Evolutionary conservation across 306 rosid species (phyloP).

Genomic region (Vigna nakashimae): DNA sequence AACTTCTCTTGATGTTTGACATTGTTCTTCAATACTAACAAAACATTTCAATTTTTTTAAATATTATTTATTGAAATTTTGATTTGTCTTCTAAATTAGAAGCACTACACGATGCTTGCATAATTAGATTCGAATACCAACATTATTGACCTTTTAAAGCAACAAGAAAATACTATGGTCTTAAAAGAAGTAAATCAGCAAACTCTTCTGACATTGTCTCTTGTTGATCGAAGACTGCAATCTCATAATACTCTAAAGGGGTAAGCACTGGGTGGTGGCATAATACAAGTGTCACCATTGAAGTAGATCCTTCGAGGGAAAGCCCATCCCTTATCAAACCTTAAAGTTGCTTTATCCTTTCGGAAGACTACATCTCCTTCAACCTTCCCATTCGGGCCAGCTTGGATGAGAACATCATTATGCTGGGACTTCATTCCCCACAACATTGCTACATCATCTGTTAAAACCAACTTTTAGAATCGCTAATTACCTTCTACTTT

Average conservation of each 20-base stretch:
- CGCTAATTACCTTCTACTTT: neutral
- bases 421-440: slow-evolving; percentile 82
- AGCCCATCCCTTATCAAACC: slow-evolving; percentile 87
- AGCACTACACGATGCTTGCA: neutral
- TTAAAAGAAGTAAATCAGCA: neutral
- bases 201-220: neutral
- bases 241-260: slow-evolving; percentile 41
- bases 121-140: neutral
- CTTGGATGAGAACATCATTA: slow-evolving; percentile 76
- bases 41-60: no score
- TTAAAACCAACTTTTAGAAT: slow-evolving; percentile 29
- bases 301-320: slow-evolving; percentile 81
- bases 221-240: neutral
- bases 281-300: slow-evolving; percentile 85
- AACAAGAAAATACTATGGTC: neutral
- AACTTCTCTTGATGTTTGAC: no score
- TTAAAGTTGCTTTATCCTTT: slow-evolving; percentile 67
- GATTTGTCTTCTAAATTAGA: neutral
- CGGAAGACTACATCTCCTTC: slow-evolving; percentile 81
- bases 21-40: neutral
- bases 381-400: slow-evolving; percentile 83
- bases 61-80: no score
- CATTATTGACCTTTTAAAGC: neutral
- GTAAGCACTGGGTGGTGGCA: slow-evolving; percentile 85
- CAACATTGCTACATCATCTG: slow-evolving; percentile 89